Percentiles rank a stretch among this genome's conserved stretches.
These are phyloP conservation scores for Seminavis robusta DNA, from an alignment of 108 stramenopile genomes.

Conservation along the genomic window DNA sequence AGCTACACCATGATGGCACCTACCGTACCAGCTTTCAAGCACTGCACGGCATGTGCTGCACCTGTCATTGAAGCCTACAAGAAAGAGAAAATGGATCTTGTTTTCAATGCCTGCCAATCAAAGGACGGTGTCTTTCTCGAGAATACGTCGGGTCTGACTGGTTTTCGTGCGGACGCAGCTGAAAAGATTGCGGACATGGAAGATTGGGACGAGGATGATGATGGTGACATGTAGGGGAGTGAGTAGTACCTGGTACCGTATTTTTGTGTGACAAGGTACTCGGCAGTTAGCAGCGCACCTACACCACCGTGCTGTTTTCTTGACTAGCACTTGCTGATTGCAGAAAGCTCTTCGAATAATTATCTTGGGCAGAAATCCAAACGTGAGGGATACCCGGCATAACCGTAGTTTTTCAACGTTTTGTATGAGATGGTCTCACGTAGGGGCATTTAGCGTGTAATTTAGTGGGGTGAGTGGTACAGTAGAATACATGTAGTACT, in stretches of 20 bases:
- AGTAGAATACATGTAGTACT: no score
- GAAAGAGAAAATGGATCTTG: constrained; percentile 69
- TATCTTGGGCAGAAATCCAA: no score
- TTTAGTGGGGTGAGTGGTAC: no score
- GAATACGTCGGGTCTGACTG: constrained; percentile 63
- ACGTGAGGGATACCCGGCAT: no score
- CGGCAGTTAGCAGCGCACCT: no score
- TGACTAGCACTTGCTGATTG: no score
- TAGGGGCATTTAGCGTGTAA: no score
- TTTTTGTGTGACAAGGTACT: no score
- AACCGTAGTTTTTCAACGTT: no score
- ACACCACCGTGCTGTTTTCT: no score
- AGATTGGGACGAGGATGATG: constrained; percentile 25
- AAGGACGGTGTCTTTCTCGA: constrained; percentile 69
- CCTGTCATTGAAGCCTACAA: constrained; percentile 77
- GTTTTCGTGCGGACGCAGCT: constrained; percentile 45
- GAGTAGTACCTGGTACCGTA: background rate
- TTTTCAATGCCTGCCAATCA: constrained; percentile 77
- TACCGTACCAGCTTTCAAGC: constrained; percentile 82
- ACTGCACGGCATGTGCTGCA: constrained; percentile 90
- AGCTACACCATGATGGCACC: constrained; percentile 91
- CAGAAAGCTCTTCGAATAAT: no score
- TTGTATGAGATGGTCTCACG: no score
- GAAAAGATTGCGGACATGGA: constrained; percentile 34
- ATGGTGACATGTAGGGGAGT: background rate